Conservation (phyloP, 441 rosid genomes). For the Omphalea diandra region DNA sequence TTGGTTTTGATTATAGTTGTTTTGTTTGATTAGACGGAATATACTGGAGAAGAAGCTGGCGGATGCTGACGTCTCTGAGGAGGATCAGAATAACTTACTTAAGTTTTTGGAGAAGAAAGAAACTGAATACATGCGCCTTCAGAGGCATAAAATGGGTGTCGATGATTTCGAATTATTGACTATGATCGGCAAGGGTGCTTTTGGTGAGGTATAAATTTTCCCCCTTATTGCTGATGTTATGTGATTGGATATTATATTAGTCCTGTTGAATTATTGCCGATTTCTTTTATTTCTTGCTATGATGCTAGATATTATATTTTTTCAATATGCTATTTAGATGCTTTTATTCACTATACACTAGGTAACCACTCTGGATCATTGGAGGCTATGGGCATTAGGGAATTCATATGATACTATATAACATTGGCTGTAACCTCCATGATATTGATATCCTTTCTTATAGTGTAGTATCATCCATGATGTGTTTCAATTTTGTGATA, state of each 20-base stretch:
- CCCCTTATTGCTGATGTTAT: not conserved
- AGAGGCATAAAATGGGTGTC: constrained; percentile 90
- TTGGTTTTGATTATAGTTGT: not conserved
- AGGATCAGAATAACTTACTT: constrained; percentile 83
- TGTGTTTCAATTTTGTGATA: not conserved
- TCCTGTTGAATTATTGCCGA: not conserved
- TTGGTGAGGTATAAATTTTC: constrained; percentile 70
- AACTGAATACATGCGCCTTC: constrained; percentile 95
- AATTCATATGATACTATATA: too few relatives aligned
- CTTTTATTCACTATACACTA: not conserved
- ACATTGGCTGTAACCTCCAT: not conserved
- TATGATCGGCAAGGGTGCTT: constrained; percentile 96
- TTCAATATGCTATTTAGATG: not conserved
- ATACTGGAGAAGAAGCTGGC: constrained; percentile 81
- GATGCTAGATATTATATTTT: not conserved
- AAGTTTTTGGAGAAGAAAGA: constrained; percentile 91
- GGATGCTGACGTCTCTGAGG: constrained; percentile 85
- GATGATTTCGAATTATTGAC: constrained; percentile 92
- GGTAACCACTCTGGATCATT: not conserved
- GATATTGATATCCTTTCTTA: not conserved
- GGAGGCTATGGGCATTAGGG: too few relatives aligned
- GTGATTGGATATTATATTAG: not conserved
- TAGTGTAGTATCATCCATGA: not conserved
- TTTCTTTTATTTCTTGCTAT: not conserved
- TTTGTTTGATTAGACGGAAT: constrained; percentile 43